These are phyloP conservation scores for Vigna trinervia DNA, from an alignment of 306 rosid genomes.

Conservation along the genomic window DNA sequence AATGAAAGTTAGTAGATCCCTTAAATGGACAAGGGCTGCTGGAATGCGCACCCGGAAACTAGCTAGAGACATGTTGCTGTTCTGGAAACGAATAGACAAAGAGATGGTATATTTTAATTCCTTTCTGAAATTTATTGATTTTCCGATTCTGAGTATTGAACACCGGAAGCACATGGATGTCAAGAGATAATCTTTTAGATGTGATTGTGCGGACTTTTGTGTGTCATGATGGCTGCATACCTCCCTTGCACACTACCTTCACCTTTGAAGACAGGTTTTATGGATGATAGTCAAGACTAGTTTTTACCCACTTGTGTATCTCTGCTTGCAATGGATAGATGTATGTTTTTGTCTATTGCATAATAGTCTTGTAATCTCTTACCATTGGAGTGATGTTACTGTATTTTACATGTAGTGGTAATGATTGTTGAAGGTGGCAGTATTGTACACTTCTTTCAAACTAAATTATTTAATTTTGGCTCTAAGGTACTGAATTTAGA, in stretches of 20 bases:
- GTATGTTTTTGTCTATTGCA: conserved; percentile 12
- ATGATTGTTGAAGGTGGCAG: conserved; percentile 14
- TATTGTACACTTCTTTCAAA: conserved; percentile 21
- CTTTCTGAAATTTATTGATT: conserved; percentile 32
- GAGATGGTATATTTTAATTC: conserved; percentile 76
- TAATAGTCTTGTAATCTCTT: conserved; percentile 13
- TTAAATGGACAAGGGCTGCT: conserved; percentile 80
- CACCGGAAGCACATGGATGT: conserved; percentile 27
- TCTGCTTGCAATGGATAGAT: neutral
- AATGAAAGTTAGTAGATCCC: conserved; percentile 89
- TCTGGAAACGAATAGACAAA: conserved; percentile 95
- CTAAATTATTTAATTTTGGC: conserved; percentile 15
- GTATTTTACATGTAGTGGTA: neutral
- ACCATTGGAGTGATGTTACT: conserved; percentile 10
- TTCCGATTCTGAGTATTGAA: conserved; percentile 30
- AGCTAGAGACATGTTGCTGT: conserved; percentile 89
- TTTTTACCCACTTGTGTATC: conserved; percentile 19
- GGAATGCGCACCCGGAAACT: conserved; percentile 86
- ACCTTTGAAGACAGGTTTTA: conserved; percentile 2
- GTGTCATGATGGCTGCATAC: conserved; percentile 27
- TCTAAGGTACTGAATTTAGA: conserved; percentile 29
- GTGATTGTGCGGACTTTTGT: conserved; percentile 33
- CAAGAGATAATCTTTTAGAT: conserved; percentile 22
- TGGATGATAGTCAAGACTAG: conserved; percentile 31
- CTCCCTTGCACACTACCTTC: conserved; percentile 17